Percentiles rank a stretch among this genome's conserved stretches.
These are phyloP conservation scores for Davidsoniella eucalypti DNA, from an alignment of 2,329 filamentous ascomycete species.

Conservation along the genomic window DNA sequence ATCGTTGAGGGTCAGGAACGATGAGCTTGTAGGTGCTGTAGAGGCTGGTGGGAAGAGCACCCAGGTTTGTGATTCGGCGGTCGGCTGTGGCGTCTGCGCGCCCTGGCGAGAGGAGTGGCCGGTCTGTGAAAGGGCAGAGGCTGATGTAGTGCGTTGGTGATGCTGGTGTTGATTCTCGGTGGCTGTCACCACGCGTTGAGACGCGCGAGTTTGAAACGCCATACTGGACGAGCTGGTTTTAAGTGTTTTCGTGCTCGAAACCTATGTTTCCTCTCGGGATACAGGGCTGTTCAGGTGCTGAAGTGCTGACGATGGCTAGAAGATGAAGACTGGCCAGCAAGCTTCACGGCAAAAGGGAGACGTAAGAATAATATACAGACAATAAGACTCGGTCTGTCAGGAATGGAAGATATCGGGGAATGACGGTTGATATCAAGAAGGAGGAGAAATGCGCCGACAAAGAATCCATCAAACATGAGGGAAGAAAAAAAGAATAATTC, in stretches of 20 bases:
- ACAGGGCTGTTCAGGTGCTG: neutral
- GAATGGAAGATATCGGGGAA: neutral
- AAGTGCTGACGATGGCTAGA: neutral
- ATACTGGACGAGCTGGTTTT: neutral
- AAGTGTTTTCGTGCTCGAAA: neutral
- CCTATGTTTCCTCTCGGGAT: neutral
- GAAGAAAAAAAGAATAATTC: neutral
- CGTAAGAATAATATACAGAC: too few relatives aligned
- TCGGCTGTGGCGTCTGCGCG: neutral
- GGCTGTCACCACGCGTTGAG: conserved; percentile 7
- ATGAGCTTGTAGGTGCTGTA: conserved; percentile 14
- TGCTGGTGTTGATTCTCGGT: neutral
- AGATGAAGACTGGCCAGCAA: neutral
- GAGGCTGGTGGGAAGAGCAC: conserved; percentile 74
- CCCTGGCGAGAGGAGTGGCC: conserved; percentile 6
- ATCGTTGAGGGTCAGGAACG: conserved; percentile 12
- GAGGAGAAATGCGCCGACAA: neutral
- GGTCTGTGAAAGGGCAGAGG: conserved; percentile 7
- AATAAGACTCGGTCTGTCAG: neutral
- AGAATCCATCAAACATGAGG: neutral
- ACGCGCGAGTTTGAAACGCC: conserved; percentile 11
- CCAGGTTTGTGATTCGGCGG: conserved; percentile 48
- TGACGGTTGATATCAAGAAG: neutral
- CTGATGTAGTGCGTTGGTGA: conserved; percentile 6
- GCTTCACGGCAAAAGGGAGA: too few relatives aligned